Evolutionary conservation across 2,329 filamentous ascomycete species (phyloP), one percentile per base, ranked within the genome.

Genomic region (Cercospora canescens): DNA sequence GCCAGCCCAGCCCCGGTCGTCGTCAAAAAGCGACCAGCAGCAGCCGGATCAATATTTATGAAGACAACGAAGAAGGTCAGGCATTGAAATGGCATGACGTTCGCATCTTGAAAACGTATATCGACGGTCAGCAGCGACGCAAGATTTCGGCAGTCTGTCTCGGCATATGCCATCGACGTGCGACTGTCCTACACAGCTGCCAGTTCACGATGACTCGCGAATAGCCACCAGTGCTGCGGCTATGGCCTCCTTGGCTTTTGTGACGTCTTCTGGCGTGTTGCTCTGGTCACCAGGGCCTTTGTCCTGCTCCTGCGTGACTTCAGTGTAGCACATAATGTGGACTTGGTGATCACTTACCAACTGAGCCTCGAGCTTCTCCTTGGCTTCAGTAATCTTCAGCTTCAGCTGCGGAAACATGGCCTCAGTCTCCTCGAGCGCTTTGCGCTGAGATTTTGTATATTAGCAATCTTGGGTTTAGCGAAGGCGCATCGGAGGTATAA

Each of bases 401-500:
- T 86, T 86, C 70, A 98, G 81, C 1, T 87, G 87, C 2, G 85
- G 89, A 73, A 98, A 91, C 30, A 98, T 88, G 63, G 89, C 91
- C 77, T 91, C 91, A 8, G 95, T 98, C 81, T 99, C 92, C 70
- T 93, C 88, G n/a, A 93, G 82, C 24, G 91, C 94, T 82, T 87
- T 86, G 81, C 87, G 86, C 93, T 97, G 74, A 14, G 32, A 52
- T 28, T 24, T 52, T 58, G 64, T 63, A 59, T 26, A 66, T 64
- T 59, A 63, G 64, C 58, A 65, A n/a, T 26, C 18, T 37, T 61
- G 59, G 32, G 35, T 60, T 45, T 39, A 37, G 56, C 56, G 56
- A 37, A 59, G 37, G 56, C 34, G 56, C 9, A 34, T 9, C 9
- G 30, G 28, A 35, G 32, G n/a, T n/a, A 18, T 18, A 11, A 12